Evolutionary conservation across 306 rosid species (phyloP).

Genomic region (Abrus pulchellus): DNA sequence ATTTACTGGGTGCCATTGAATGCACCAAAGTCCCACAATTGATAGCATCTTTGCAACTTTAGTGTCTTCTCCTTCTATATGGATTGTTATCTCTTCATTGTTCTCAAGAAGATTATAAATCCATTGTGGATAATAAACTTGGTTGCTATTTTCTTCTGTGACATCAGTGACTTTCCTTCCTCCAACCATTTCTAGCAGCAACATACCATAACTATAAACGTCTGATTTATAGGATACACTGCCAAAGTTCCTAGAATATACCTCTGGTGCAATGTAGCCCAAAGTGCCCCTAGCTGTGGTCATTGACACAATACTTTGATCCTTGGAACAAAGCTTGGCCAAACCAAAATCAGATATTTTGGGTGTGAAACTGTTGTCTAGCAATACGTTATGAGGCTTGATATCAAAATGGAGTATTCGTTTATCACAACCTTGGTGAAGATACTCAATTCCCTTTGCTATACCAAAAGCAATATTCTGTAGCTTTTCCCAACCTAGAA

Average conservation of each 20-base stretch:
- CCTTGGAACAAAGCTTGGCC: slow-evolving; percentile 42
- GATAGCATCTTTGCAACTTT: slow-evolving; percentile 50
- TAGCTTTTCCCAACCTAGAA: slow-evolving; percentile 51
- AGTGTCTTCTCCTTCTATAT: slow-evolving; percentile 39
- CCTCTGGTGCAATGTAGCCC: slow-evolving; percentile 45
- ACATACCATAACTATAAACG: slow-evolving; percentile 42
- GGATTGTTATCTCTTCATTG: slow-evolving; percentile 42
- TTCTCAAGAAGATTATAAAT: slow-evolving; percentile 43
- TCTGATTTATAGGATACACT: slow-evolving; percentile 32
- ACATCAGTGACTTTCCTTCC: slow-evolving; percentile 41
- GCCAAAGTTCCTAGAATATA: slow-evolving; percentile 37
- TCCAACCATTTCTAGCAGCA: not conserved
- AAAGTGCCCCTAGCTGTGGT: slow-evolving; percentile 41
- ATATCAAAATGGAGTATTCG: slow-evolving; percentile 52
- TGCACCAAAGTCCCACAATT: not conserved
- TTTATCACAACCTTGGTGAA: slow-evolving; percentile 48
- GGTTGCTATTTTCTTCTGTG: not conserved
- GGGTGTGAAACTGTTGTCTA: slow-evolving; percentile 21
- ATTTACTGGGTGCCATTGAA: slow-evolving; percentile 43
- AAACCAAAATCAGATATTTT: slow-evolving; percentile 46
- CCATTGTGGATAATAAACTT: slow-evolving; percentile 47
- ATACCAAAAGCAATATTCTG: slow-evolving; percentile 43
- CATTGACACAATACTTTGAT: slow-evolving; percentile 42
- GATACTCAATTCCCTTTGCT: slow-evolving; percentile 22
- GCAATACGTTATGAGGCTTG: slow-evolving; percentile 34